Conservation (phyloP, 106 monocot genomes). For the Agapanthus africanus region DNA sequence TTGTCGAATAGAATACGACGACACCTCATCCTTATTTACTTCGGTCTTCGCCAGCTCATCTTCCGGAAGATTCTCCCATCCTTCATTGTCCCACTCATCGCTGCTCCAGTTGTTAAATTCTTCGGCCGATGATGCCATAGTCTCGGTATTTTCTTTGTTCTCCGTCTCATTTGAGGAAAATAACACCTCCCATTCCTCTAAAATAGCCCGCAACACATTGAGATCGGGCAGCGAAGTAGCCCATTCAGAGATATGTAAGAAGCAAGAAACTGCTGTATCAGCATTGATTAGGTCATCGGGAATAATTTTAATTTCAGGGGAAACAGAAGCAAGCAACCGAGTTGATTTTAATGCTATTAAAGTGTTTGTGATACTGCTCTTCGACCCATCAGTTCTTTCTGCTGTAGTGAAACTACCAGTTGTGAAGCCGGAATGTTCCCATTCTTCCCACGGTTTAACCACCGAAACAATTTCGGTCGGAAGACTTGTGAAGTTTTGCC, state of each 20-base stretch:
- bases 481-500: constrained; percentile 46
- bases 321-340: constrained; percentile 38
- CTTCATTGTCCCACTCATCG: constrained; percentile 86
- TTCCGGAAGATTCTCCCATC: constrained; percentile 78
- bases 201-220: constrained; percentile 40
- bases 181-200: constrained; percentile 82
- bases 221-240: constrained; percentile 36
- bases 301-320: constrained; percentile 40
- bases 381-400: constrained; percentile 20
- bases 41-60: constrained; percentile 40
- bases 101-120: constrained; percentile 50
- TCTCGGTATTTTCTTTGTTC: constrained; percentile 11
- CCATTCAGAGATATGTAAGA: constrained; percentile 42
- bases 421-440: constrained; percentile 41
- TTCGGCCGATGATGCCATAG: constrained; percentile 18
- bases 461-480: constrained; percentile 38
- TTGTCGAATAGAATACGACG: constrained; percentile 27
- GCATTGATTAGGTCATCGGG: constrained; percentile 50
- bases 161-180: constrained; percentile 13
- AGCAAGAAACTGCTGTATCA: constrained; percentile 70
- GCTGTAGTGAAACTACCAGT: not conserved
- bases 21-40: constrained; percentile 27
- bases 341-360: constrained; percentile 75
- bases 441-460: constrained; percentile 72
- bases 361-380: constrained; percentile 41